Evolutionary conservation across 2,329 filamentous ascomycete genomes (phyloP).

Genomic region (Stagonosporopsis chrysanthemi): DNA sequence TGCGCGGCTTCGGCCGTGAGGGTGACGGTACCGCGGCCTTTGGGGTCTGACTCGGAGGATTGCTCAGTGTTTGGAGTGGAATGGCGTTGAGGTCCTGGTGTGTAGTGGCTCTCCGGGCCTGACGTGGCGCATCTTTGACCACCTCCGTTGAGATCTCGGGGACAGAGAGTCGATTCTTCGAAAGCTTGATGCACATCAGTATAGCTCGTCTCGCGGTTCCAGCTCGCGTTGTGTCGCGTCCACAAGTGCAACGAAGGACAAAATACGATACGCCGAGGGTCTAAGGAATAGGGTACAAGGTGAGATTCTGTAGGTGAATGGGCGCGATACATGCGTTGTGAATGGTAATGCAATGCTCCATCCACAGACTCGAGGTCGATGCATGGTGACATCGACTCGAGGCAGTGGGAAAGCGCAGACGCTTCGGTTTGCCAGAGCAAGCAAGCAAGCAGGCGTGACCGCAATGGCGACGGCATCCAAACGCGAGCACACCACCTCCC

Average conservation of each 20-base stretch:
- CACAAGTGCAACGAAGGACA: no score
- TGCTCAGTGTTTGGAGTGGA: no score
- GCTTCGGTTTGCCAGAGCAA: not conserved
- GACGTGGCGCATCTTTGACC: not conserved
- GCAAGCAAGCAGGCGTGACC: not conserved
- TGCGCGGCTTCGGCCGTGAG: constrained; percentile 16
- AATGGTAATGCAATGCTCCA: not conserved
- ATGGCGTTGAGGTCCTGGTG: no score
- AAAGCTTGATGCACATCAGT: not conserved
- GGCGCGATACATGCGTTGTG: not conserved
- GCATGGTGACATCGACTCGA: not conserved
- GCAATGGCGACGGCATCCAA: no score
- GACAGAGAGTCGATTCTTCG: not conserved
- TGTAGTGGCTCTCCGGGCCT: not conserved
- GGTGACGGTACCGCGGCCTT: not conserved
- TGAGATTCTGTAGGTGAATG: not conserved
- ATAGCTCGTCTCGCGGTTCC: not conserved
- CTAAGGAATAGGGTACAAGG: no score
- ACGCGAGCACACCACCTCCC: no score
- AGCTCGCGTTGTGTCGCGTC: not conserved
- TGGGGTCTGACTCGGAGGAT: not conserved
- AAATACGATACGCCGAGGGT: no score
- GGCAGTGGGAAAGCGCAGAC: constrained; percentile 1
- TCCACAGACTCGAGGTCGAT: not conserved
- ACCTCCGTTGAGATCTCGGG: not conserved